Evolutionary conservation across 2,329 filamentous ascomycete species (phyloP).

Genomic region (Diaporthe humulicola): DNA sequence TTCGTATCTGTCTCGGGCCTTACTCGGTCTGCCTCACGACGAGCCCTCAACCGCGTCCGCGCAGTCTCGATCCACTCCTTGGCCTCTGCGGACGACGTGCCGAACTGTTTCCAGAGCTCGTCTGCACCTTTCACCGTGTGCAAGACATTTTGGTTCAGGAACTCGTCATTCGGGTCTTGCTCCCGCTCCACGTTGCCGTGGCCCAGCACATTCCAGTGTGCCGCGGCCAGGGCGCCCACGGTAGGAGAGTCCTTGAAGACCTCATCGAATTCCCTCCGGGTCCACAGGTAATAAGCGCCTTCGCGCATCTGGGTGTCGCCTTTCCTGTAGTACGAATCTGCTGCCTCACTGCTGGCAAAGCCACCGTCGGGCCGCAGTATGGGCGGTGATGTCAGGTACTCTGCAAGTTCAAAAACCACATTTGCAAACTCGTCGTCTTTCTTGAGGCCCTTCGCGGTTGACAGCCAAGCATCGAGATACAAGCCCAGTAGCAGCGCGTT

Average conservation of each 20-base stretch:
- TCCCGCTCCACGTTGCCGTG: conserved; percentile 88
- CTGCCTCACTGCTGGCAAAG: conserved; percentile 90
- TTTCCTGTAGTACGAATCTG: conserved; percentile 83
- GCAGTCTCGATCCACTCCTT: conserved; percentile 76
- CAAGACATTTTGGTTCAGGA: conserved; percentile 93
- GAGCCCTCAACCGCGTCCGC: conserved; percentile 75
- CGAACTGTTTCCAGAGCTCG: conserved; percentile 81
- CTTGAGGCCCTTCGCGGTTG: conserved; percentile 51
- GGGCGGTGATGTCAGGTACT: conserved; percentile 83
- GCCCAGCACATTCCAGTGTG: conserved; percentile 85
- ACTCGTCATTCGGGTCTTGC: conserved; percentile 92
- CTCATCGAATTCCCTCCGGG: conserved; percentile 84
- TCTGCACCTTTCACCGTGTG: conserved; percentile 76
- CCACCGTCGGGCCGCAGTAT: conserved; percentile 78
- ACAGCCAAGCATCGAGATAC: conserved; percentile 88
- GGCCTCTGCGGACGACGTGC: conserved; percentile 77
- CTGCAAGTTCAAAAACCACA: conserved; percentile 83
- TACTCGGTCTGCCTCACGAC: conserved; percentile 81
- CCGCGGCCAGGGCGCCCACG: conserved; percentile 80
- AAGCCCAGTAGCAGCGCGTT: conserved; percentile 87
- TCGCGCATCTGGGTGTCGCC: conserved; percentile 87
- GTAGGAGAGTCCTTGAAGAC: conserved; percentile 70
- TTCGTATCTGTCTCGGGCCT: conserved; percentile 89
- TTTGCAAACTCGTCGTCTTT: conserved; percentile 79
- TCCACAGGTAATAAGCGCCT: conserved; percentile 96